Percentiles rank a stretch among this genome's conserved stretches.
These are phyloP conservation scores for Globisporangium apiculatum DNA, from an alignment of 352 stramenopile genomes.

Conservation along the genomic window DNA sequence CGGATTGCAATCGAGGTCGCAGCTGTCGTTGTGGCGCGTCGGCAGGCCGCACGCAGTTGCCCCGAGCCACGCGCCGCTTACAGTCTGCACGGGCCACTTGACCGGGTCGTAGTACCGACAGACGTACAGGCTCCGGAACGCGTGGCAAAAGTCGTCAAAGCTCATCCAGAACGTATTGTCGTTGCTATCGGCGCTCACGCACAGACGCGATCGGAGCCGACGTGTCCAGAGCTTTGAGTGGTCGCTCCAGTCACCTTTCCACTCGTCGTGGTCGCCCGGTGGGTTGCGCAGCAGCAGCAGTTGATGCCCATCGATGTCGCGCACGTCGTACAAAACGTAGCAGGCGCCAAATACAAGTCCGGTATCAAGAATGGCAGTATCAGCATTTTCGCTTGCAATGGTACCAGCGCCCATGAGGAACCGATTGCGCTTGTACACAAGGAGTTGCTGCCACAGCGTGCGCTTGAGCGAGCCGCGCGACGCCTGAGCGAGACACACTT, in stretches of 20 bases:
- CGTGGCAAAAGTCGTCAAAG: constrained; percentile 91
- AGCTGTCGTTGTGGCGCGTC: constrained; percentile 74
- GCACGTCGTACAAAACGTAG: constrained; percentile 91
- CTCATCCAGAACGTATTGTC: constrained; percentile 95
- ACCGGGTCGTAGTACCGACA: constrained; percentile 89
- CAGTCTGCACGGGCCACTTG: constrained; percentile 57
- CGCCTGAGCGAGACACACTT: constrained; percentile 82
- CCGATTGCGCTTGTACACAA: constrained; percentile 77
- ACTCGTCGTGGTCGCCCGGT: constrained; percentile 88
- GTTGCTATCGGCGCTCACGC: constrained; percentile 46
- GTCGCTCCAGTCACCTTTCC: constrained; percentile 93
- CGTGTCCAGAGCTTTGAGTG: constrained; percentile 87
- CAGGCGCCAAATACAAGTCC: constrained; percentile 88
- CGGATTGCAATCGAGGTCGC: constrained; percentile 82
- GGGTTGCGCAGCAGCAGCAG: constrained; percentile 90
- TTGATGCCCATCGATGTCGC: constrained; percentile 74
- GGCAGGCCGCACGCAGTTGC: constrained; percentile 81
- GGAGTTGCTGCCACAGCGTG: constrained; percentile 88
- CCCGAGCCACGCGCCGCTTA: constrained; percentile 50
- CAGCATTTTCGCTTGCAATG: constrained; percentile 74
- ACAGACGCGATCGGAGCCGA: constrained; percentile 75
- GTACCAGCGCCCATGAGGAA: constrained; percentile 90
- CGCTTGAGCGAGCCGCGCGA: constrained; percentile 81
- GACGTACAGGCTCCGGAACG: constrained; percentile 89
- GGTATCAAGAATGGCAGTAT: constrained; percentile 84